Base-by-base conservation (phyloP, 2,329 filamentous ascomycete species). In the Fusarium subglutinans region DNA sequence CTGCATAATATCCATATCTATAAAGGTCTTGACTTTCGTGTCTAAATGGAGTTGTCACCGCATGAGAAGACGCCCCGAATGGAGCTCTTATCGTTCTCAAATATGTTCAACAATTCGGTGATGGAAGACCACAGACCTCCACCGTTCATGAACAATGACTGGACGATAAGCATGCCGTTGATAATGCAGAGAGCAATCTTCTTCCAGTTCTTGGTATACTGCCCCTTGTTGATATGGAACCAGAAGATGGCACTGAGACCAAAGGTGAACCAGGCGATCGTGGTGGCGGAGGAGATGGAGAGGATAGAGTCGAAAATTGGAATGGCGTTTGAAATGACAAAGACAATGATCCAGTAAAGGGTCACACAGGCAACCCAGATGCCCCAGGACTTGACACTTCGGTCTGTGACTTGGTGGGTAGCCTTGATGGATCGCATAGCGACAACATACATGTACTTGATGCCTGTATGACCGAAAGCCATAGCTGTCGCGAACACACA, bases 291-390 rank as follows among this genome's bases (percentile, higher is more conserved):
- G 0, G 81, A 80, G 48, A 83, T 81, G 14, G 79, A 75, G 28
- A 83, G 74, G 60, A 83, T 82, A 3, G 80, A 82, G 66, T 82
- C 79, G 56, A 83, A 83, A 41, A 82, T 75, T 12, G 81, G 81
- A 17, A 83, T 81, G 13, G 81, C 80, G 57, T 80, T 82, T 48
- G 81, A 80, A 26, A 83, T 74, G 20, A 82, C 44, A 65, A 81
- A 83, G 2, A 79, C 78, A 2, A 79, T 38, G 20, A 79, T 55
- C 81, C 81, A 82, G 65, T 80, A 82, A 0, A 78, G 1, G 6
- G 77, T 81, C 8, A 79, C 80, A 38, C 79, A 80, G 8, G 50
- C 75, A 8, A 83, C 66, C 81, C 81, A 82, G 10, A 77, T 72
- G n/a, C 69, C 54, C 81, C 82, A 84, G 0, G 81, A 80, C 51